A percentile compares a stretch with the other conserved stretches of the same genome.
Conservation (phyloP, 2,329 filamentous ascomycete genomes). For the Neonectria neomacrospora region DNA sequence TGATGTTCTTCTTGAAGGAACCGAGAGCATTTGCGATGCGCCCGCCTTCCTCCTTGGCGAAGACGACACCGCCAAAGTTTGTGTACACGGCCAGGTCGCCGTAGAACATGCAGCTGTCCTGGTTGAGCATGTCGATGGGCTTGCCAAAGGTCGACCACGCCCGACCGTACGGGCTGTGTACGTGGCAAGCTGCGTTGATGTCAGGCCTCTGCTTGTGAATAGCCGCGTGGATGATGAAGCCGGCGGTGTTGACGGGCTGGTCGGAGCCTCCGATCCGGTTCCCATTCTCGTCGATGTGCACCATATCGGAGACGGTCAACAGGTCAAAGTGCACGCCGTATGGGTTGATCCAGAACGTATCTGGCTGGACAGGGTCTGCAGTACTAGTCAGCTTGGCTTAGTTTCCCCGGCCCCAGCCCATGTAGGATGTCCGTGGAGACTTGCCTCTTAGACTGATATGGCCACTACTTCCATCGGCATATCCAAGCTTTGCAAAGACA, state of each 20-base stretch:
- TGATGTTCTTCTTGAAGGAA: slow-evolving; percentile 64
- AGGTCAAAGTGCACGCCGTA: slow-evolving; percentile 73
- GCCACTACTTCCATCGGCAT: slow-evolving; percentile 57
- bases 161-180: slow-evolving; percentile 71
- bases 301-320: slow-evolving; percentile 73
- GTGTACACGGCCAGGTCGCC: slow-evolving; percentile 70
- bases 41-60: slow-evolving; percentile 71
- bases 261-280: slow-evolving; percentile 70
- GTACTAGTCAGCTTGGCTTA: slow-evolving; percentile 22
- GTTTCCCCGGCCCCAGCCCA: not conserved
- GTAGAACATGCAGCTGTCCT: slow-evolving; percentile 73
- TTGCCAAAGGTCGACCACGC: slow-evolving; percentile 73
- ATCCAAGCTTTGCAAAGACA: slow-evolving; percentile 59
- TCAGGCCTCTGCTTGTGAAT: slow-evolving; percentile 72
- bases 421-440: not conserved
- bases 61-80: slow-evolving; percentile 59
- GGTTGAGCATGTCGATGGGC: slow-evolving; percentile 75
- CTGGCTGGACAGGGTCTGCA: slow-evolving; percentile 47
- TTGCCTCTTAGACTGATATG: slow-evolving; percentile 55
- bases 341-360: slow-evolving; percentile 63
- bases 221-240: slow-evolving; percentile 75
- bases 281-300: slow-evolving; percentile 69
- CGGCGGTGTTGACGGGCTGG: slow-evolving; percentile 72
- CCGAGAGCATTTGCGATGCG: slow-evolving; percentile 72
- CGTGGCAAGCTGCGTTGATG: slow-evolving; percentile 74